Evolutionary conservation across 345 rosid species (phyloP), one percentile per base, ranked within the genome.

Genomic region (Populus euphratica): DNA sequence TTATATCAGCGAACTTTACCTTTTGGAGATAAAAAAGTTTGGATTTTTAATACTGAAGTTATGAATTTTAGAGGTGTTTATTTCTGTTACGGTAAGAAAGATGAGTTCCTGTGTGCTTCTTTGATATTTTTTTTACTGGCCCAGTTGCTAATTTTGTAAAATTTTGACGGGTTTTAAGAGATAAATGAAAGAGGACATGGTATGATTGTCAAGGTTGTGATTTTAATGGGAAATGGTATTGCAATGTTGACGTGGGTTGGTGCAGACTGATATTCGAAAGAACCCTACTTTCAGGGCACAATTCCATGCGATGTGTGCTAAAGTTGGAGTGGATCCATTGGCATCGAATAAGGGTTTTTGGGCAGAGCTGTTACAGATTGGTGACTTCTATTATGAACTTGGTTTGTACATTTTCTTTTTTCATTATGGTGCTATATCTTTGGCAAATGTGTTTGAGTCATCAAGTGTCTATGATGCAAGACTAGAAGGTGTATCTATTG

Each of bases 351-450:
- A 93, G 82, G 98, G 98, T 52, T 91, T 93, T 77, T 94, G 98
- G 98, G 98, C 96, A 39, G 99, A 95, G 90, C 91, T 91, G 47
- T 85, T 93, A n/a, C 98, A 98, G 56, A 94, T 95, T 52, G 97
- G 99, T 80, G 98, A 95, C 88, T 93, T 95, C 90, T 93, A 93
- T 77, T 94, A 94, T 79, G 98, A 94, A 82, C 90, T 94, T 76
- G 98, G 98, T 90, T 39, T 31, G 90, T 84, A 47, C 59, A 49
- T 18, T 73, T 23, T 8, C 6, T 33, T 38, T 74, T 23, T 72
- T 0, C 56, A 18, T 35, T 72, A 4, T 39, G 35, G 27, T 52
- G 65, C 43, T 78, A 8, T 68, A 3, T 36, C 2, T 18, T 2
- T 47, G n/a, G 65, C 3, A 33, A 16, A 23, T 29, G 36, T 71